phyloP scores from a whole-genome alignment of 2,329 filamentous ascomycete genomes.

The Fusarium dlaminii region DNA sequence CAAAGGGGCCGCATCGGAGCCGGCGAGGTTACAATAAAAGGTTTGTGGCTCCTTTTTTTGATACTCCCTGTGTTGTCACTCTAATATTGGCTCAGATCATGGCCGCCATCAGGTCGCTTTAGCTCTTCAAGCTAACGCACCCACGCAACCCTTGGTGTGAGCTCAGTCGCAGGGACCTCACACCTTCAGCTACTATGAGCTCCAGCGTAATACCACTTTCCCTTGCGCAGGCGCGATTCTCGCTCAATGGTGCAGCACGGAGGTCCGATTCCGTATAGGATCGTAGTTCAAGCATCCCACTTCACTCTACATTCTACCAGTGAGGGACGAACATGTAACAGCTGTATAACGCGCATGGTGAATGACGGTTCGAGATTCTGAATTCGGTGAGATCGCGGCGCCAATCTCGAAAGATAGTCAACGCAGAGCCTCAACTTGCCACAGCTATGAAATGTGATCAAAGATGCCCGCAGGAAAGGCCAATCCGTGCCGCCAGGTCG shows the following conservation, averaged over 20 bases:
- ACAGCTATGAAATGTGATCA: conserved; percentile 4
- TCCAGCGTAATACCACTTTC: conserved; percentile 8
- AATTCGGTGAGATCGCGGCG: conserved; percentile 9
- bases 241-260: not conserved
- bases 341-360: conserved; percentile 12
- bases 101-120: conserved; percentile 26
- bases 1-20: conserved; percentile 1
- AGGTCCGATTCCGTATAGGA: conserved; percentile 7
- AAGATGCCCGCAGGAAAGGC: conserved; percentile 2
- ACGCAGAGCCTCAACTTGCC: conserved; percentile 35
- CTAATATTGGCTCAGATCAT: conserved; percentile 25
- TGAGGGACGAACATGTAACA: conserved; percentile 31
- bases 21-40: conserved; percentile 3
- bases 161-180: not conserved
- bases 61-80: conserved; percentile 17
- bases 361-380: conserved; percentile 12
- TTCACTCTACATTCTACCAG: conserved; percentile 26
- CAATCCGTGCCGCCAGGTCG: conserved; percentile 14
- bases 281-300: conserved; percentile 11
- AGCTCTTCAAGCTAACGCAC: conserved; percentile 27
- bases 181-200: conserved; percentile 12
- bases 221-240: conserved; percentile 23
- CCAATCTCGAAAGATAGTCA: conserved; percentile 1
- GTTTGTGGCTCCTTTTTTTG: conserved; percentile 19
- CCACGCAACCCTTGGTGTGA: conserved; percentile 3